Conservation (phyloP, 352 stramenopile species). For the Phytophthora lateralis region DNA sequence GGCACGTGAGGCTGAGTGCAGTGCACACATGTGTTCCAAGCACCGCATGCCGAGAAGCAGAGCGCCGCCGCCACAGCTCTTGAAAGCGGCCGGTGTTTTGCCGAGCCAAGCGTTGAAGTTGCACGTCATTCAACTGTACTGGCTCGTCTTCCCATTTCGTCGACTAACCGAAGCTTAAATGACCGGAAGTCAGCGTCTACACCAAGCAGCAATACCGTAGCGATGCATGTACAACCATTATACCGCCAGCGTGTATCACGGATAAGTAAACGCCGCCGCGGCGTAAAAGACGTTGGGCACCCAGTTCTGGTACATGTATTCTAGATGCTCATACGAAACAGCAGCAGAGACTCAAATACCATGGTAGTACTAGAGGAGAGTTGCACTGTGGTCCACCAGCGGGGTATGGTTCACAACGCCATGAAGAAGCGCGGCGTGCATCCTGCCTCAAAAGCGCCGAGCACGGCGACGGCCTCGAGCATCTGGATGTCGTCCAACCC, state of each 20-base stretch:
- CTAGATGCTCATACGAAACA: neutral
- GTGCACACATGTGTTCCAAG: constrained; percentile 11
- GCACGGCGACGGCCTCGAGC: neutral
- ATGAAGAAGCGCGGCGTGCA: constrained; percentile 6
- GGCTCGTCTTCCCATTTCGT: constrained; percentile 19
- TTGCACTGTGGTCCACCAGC: constrained; percentile 10
- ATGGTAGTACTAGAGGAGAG: neutral
- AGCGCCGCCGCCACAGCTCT: neutral
- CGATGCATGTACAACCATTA: neutral
- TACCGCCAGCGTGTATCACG: neutral
- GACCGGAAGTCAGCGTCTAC: neutral
- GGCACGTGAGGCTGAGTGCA: constrained; percentile 7
- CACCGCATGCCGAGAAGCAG: neutral
- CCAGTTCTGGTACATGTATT: neutral
- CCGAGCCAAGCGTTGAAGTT: constrained; percentile 14
- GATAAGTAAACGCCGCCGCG: neutral
- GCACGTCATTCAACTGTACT: constrained; percentile 10
- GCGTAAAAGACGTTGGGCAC: neutral
- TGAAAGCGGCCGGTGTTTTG: constrained; percentile 2
- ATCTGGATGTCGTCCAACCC: constrained; percentile 18
- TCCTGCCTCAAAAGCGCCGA: neutral
- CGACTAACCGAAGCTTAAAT: constrained; percentile 21
- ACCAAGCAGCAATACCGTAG: constrained; percentile 5
- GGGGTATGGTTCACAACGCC: neutral
- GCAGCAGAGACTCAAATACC: constrained; percentile 6